Evolutionary conservation across 208 protist species (phyloP).

Genomic region (Trypanosoma brucei): DNA sequence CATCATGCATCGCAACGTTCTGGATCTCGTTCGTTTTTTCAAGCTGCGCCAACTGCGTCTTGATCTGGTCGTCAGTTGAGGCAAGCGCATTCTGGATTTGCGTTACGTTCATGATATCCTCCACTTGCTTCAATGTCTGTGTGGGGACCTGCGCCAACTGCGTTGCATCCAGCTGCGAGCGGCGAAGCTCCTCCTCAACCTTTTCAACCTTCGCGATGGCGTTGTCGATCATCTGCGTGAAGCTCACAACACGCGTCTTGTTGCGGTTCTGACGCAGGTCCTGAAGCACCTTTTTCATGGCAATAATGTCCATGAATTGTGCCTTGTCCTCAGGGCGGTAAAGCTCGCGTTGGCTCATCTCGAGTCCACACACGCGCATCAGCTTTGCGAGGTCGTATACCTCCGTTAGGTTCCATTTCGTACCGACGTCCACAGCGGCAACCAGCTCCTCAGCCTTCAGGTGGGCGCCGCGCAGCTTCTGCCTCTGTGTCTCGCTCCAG

Average conservation of each 20-base stretch:
- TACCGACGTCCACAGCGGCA: conserved; percentile 1
- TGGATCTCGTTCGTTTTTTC: conserved; percentile 59
- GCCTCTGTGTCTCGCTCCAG: conserved; percentile 6
- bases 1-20: conserved; percentile 65
- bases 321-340: conserved; percentile 8
- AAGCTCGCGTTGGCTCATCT: conserved; percentile 9
- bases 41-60: conserved; percentile 7
- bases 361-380: conserved; percentile 2
- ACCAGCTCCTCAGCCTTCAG: conserved; percentile 6
- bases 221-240: conserved; percentile 11
- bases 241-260: conserved; percentile 8
- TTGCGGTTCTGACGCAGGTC: conserved; percentile 4
- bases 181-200: conserved; percentile 5
- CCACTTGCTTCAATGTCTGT: conserved; percentile 7
- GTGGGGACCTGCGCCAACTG: conserved; percentile 3
- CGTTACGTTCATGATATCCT: conserved; percentile 10
- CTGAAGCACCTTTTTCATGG: conserved; percentile 9
- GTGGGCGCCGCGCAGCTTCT: conserved; percentile 6
- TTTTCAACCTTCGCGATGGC: conserved; percentile 6
- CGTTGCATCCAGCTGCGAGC: conserved; percentile 4
- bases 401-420: conserved; percentile 9
- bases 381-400: conserved; percentile 9
- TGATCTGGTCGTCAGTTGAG: conserved; percentile 8
- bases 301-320: conserved; percentile 9
- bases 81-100: conserved; percentile 6